Conservation (phyloP, 208 protist genomes). For the Polymyxa betae region DNA sequence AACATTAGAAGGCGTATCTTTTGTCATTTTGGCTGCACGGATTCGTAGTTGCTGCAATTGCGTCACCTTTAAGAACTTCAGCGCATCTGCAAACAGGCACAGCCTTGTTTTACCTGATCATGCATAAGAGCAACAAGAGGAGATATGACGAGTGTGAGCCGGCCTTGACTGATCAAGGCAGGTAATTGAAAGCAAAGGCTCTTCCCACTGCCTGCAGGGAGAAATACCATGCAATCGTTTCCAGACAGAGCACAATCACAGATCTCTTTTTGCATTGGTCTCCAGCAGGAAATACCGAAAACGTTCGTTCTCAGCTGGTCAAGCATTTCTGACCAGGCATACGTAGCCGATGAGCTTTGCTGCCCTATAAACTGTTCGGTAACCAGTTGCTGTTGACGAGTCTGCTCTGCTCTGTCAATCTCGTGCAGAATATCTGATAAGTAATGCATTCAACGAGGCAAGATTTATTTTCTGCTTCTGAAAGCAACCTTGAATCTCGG, state of each 20-base stretch:
- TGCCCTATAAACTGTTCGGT: too few species aligned
- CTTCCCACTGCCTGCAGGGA: constrained; percentile 2
- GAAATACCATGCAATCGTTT: constrained; percentile 40
- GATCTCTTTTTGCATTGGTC: constrained; percentile 52
- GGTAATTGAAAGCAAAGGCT: constrained; percentile 51
- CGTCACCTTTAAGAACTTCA: not conserved
- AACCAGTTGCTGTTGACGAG: too few species aligned
- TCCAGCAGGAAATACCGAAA: not conserved
- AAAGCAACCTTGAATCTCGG: too few species aligned
- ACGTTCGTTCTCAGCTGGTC: not conserved
- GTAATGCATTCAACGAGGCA: too few species aligned
- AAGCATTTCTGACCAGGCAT: not conserved
- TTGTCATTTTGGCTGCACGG: not conserved
- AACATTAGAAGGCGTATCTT: too few species aligned
- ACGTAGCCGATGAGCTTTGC: too few species aligned
- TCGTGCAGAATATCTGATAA: too few species aligned
- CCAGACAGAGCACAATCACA: constrained; percentile 27
- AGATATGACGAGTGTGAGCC: constrained; percentile 32
- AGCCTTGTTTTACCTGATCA: constrained; percentile 8
- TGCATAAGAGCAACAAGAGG: constrained; percentile 38
- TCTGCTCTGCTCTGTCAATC: too few species aligned
- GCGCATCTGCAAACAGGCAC: not conserved
- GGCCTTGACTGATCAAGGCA: not conserved
- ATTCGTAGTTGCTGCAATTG: not conserved
- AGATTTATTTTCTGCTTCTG: too few species aligned